Evolutionary conservation across 805 yeast genomes (phyloP), one percentile per base, ranked within the genome.

Genomic region (Candida odintsovae): DNA sequence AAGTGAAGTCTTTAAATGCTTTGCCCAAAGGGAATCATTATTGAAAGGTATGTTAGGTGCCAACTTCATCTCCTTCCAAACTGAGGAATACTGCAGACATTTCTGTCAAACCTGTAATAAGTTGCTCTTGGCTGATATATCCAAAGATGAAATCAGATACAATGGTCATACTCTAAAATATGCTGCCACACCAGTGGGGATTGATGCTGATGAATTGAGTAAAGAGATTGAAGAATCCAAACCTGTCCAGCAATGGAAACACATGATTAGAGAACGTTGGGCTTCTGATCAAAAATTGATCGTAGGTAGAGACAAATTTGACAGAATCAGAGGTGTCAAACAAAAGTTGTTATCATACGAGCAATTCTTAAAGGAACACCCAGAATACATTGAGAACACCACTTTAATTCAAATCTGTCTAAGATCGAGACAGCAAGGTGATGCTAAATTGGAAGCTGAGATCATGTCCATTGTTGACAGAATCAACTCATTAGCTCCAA

Each of bases 51-150:
- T 92, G 68, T 69, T 94, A 26, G 98, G 96, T 12, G 90, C 98
- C 2, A 89, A 88, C 60, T 79, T 85, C 48, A 77, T 94, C 40
- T 82, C 90, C 3, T 90, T 94, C 70, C 99, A 94, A 64, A 90
- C 92, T 11, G 82, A 82, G 25, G 99, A 94, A 64, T 92, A 90
- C 56, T 95, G 90, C 22, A 80, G 96, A 59, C 99, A 94, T 66
- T 94, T 94, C 65, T 69, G 86, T 46, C 97, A 92, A 67, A 89
- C 97, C 3, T 82, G 96, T 57, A 87, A 85, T 55, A 73, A 96
- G 45, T 71, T 94, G 31, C 67, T 94, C 31, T 78, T 90, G 54
- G 90, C 95, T 0, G 97, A 92, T 66, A 79, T 86, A n/a, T 76
- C 77, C 42, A 78, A 76, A 22, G 83, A 85, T 28, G 73, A 69